Evolutionary conservation across 306 rosid species (phyloP), one percentile per base, ranked within the genome.

Genomic region (Vigna unguiculata): DNA sequence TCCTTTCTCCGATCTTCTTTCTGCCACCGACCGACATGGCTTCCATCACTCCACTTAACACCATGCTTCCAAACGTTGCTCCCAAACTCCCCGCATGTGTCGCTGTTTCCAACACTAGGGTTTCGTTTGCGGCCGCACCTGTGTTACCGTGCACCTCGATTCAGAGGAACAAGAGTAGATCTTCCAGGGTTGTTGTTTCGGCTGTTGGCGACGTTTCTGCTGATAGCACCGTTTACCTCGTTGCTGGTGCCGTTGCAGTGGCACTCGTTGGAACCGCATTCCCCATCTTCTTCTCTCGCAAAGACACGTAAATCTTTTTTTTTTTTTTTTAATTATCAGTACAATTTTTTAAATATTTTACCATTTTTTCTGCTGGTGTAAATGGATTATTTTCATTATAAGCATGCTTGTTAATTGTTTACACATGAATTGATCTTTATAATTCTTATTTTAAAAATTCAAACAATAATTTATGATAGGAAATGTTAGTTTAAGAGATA

Each of bases 251-350:
- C 15, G 70, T 87, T 30, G 91, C 83, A 0, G 95, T 92, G 6
- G 93, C 96, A 68, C 87, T 95, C 5, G 20, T 92, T 34, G 97
- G 98, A 76, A 95, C 97, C 0, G 97, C 96, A 57, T 95, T 92
- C 53, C 98, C 98, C 19, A 80, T 95, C 55, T 22, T 95, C 74
- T 95, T 92, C 90, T 81, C 95, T 41, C 92, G 97, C 68, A 90
- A 90, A 83, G 98, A 95, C 85, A 53, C 67, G 98, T 92, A 86
- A 80, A n/a, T 24, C 36, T 28, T 2, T 25, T 4, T 28, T 28
- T 28, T 28, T 28, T 3, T 28, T 28, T 3, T 28, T 28, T n/a
- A n/a, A 6, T 32, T 4, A 32, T 32, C 36, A 5, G 7, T 32
- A 32, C 5, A 32, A 32, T 32, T 34, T 34, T 34, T 34, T 0